Evolutionary conservation across 129 eudicot genomes (phyloP), one percentile per base, ranked within the genome.

Genomic region (Pittosporum tobira): DNA sequence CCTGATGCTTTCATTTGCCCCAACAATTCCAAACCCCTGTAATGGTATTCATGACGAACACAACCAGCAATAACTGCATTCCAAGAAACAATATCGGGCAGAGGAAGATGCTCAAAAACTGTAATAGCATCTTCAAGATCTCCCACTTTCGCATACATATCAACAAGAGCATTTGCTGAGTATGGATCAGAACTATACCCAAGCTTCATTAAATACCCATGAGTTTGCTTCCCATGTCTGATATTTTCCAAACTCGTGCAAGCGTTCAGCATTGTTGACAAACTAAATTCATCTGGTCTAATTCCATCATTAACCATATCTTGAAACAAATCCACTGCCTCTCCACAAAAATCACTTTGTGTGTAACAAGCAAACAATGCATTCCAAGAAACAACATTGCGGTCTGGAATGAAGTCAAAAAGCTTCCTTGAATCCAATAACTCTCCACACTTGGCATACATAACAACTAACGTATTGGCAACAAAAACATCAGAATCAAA

Each of bases 81-180:
- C 98, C 98, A 90, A 0, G 98, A 86, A 59, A 86, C 95, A 8
- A 83, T 78, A 70, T 90, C 89, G 0, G 87, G 89, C 18, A 67
- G 69, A 1, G 59, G 34, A 13, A 90, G 83, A 14, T 68, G 63
- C 28, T 78, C 75, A 56, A 90, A 90, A 21, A 70, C 95, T 6
- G 55, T 10, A 43, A 73, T 71, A 20, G 84, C 87, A 64, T 83
- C 89, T 43, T 65, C 52, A 31, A 80, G 64, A 54, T 71, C 65
- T 34, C 89, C 95, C 30, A 48, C 71, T 83, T 90, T 90, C 30
- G 94, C 78, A 67, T 90, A 90, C 98, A 90, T 86, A 70, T 90
- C 85, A 45, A 83, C 87, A 57, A 90, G 94, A 31, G 98, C 94
- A 56, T 86, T 90, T 38, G 68, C 69, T 0, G 98, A 90, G 67